Evolutionary conservation across 441 rosid species (phyloP).

Genomic region (Eutrema salsugineum): DNA sequence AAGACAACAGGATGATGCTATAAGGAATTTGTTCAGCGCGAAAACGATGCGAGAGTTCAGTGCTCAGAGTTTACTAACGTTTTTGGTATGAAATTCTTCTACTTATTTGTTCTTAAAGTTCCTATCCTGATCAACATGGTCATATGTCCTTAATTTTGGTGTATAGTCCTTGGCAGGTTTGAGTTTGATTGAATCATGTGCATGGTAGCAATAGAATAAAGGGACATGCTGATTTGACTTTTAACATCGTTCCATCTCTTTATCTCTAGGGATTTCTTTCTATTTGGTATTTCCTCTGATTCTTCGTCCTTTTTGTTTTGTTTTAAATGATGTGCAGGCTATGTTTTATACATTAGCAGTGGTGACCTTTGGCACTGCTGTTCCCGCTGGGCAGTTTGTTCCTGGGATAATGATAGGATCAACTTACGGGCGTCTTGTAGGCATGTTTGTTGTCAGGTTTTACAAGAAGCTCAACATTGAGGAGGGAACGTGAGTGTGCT

Average conservation of each 20-base stretch:
- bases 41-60: slow-evolving; percentile 96
- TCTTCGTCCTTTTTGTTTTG: neutral
- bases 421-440: slow-evolving; percentile 97
- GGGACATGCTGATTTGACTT: slow-evolving; percentile 7
- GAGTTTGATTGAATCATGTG: slow-evolving; percentile 1
- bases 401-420: slow-evolving; percentile 99
- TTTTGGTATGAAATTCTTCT: slow-evolving; percentile 61
- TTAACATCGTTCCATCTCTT: neutral
- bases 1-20: slow-evolving; percentile 89
- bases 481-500: slow-evolving; percentile 91
- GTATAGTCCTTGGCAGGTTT: neutral
- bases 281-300: neutral
- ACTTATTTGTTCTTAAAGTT: neutral
- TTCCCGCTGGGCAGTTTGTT: slow-evolving; percentile 99
- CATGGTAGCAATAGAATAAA: slow-evolving; percentile 18
- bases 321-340: slow-evolving; percentile 50
- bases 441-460: slow-evolving; percentile 91
- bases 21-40: slow-evolving; percentile 97
- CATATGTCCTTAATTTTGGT: neutral
- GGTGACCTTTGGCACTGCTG: slow-evolving; percentile 95
- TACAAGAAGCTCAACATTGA: slow-evolving; percentile 94
- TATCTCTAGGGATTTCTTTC: neutral
- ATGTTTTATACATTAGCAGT: slow-evolving; percentile 97
- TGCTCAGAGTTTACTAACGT: slow-evolving; percentile 90
- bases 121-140: neutral